Evolutionary conservation across 129 eudicot genomes (phyloP).

Genomic region (Lactuca saligna): DNA sequence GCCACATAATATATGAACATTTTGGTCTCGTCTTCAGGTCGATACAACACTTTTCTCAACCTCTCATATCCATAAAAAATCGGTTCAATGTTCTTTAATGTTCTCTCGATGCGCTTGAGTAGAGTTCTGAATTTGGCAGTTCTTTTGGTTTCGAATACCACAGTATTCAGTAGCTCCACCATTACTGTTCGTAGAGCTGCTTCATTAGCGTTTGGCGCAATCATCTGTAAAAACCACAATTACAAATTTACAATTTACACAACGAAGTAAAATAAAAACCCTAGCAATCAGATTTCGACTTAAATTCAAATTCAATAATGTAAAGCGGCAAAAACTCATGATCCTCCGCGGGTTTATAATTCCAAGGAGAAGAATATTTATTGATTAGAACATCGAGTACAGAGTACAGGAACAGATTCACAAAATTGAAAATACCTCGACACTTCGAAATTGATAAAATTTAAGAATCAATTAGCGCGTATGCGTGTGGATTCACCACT

Average conservation of each 20-base stretch:
- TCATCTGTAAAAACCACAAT: constrained; percentile 12
- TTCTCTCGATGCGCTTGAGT: constrained; percentile 26
- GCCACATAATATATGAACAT: constrained; percentile 7
- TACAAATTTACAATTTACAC: background rate
- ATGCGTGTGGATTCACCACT: background rate
- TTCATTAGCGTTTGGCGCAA: background rate
- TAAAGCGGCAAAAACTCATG: background rate
- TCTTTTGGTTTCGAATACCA: constrained; percentile 1
- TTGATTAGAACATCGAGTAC: background rate
- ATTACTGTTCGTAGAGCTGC: constrained; percentile 10
- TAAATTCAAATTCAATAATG: constrained; percentile 5
- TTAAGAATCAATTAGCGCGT: background rate
- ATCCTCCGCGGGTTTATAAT: background rate
- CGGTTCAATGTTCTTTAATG: constrained; percentile 16
- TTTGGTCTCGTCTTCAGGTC: constrained; percentile 21
- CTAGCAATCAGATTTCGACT: background rate
- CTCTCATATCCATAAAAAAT: background rate
- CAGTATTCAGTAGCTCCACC: constrained; percentile 21
- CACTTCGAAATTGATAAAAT: background rate
- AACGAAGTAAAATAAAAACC: constrained; percentile 7
- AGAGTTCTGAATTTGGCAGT: constrained; percentile 21
- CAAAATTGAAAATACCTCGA: background rate
- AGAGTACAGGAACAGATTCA: background rate
- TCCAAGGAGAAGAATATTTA: background rate
- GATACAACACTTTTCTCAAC: constrained; percentile 23